Evolutionary conservation across 345 rosid genomes (phyloP).

Genomic region (Aquilaria sinensis): DNA sequence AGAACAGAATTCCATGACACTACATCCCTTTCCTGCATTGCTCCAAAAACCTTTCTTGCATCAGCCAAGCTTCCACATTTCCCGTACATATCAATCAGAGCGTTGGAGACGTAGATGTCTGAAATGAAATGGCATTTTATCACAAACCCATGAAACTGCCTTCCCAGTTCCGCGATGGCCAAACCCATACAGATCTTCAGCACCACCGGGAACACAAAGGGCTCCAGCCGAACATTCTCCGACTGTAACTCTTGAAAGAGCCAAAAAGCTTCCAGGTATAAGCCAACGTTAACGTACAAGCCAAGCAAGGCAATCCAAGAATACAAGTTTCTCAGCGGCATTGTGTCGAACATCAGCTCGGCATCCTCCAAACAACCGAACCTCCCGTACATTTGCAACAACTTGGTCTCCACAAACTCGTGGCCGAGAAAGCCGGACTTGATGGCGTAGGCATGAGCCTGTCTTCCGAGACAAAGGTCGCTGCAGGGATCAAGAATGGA

Average conservation of each 20-base stretch:
- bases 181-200: slow-evolving; percentile 45
- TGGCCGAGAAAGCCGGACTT: slow-evolving; percentile 40
- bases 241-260: slow-evolving; percentile 22
- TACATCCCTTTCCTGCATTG: slow-evolving; percentile 31
- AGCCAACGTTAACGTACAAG: slow-evolving; percentile 33
- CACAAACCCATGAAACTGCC: slow-evolving; percentile 38
- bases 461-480: slow-evolving; percentile 32
- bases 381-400: slow-evolving; percentile 49
- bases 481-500: slow-evolving; percentile 44
- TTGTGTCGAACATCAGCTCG: slow-evolving; percentile 31
- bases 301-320: slow-evolving; percentile 47
- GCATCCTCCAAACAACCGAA: slow-evolving; percentile 31
- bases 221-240: slow-evolving; percentile 32
- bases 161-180: slow-evolving; percentile 29
- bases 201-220: slow-evolving; percentile 36
- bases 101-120: slow-evolving; percentile 38
- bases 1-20: slow-evolving; percentile 54
- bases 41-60: slow-evolving; percentile 32
- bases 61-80: slow-evolving; percentile 40
- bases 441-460: slow-evolving; percentile 39
- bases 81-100: slow-evolving; percentile 50
- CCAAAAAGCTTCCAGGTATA: slow-evolving; percentile 28
- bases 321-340: slow-evolving; percentile 40
- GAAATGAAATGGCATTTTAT: slow-evolving; percentile 29
- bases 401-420: slow-evolving; percentile 52